Percentiles rank a stretch among this genome's conserved stretches.
These are phyloP conservation scores for Aureobasidium sp. DNA, from an alignment of 2,329 filamentous ascomycete genomes.

Conservation along the genomic window DNA sequence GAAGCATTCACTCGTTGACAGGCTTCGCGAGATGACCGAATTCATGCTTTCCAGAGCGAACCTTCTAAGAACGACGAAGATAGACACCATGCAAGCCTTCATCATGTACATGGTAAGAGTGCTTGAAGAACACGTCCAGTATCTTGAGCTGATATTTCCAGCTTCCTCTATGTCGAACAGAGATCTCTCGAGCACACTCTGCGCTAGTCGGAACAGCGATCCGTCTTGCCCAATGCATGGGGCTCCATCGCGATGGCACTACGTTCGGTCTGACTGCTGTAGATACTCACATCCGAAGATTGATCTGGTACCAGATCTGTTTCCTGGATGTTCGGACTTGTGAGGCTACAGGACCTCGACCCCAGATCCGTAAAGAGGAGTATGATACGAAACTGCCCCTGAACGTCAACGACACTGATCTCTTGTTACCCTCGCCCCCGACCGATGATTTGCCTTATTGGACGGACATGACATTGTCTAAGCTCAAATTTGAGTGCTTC, in stretches of 20 bases:
- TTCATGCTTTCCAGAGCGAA: conserved; percentile 59
- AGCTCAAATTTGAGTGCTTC: conserved; percentile 64
- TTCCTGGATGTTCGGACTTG: conserved; percentile 68
- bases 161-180: conserved; percentile 62
- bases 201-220: conserved; percentile 64
- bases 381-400: conserved; percentile 66
- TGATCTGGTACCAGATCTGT: conserved; percentile 71
- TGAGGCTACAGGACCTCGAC: conserved; percentile 64
- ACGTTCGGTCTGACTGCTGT: conserved; percentile 57
- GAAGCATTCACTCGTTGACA: conserved; percentile 51
- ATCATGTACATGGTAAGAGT: conserved; percentile 62
- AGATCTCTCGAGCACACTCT: conserved; percentile 66
- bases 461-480: conserved; percentile 59
- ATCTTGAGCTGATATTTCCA: conserved; percentile 27
- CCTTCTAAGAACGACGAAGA: conserved; percentile 60
- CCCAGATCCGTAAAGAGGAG: conserved; percentile 63
- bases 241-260: conserved; percentile 62
- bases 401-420: conserved; percentile 59
- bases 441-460: conserved; percentile 46
- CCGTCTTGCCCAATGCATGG: conserved; percentile 69
- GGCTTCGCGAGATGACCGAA: conserved; percentile 59
- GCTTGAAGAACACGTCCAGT: neutral
- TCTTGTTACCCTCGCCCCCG: conserved; percentile 36
- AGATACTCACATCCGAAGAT: conserved; percentile 61
- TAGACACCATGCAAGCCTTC: conserved; percentile 70